Conservation (phyloP, 202 grass and related monocot genomes). For the Setaria italica region DNA sequence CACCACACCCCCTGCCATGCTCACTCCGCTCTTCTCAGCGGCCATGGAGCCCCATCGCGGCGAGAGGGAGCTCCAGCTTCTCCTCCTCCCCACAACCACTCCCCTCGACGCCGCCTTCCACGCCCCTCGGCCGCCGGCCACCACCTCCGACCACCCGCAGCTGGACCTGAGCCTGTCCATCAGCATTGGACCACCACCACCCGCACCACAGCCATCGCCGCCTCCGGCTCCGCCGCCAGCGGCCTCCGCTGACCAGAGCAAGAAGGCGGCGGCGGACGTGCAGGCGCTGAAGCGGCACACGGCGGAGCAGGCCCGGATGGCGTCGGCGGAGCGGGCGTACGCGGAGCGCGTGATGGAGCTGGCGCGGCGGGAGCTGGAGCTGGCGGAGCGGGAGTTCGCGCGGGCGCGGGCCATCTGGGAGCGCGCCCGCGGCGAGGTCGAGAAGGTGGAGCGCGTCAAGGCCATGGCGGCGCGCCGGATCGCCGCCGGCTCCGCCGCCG, state of each 20-base stretch:
- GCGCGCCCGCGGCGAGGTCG: constrained; percentile 68
- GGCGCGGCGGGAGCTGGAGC: constrained; percentile 74
- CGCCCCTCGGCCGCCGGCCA: neutral
- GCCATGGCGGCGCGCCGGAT: constrained; percentile 54
- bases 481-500: constrained; percentile 47
- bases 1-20: neutral
- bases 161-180: constrained; percentile 86
- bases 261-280: neutral
- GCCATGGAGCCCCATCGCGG: constrained; percentile 60
- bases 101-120: neutral
- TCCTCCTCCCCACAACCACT: constrained; percentile 52
- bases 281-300: constrained; percentile 59
- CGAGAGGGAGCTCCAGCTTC: constrained; percentile 59
- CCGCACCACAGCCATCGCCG: neutral
- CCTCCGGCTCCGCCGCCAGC: neutral
- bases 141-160: constrained; percentile 44
- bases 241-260: constrained; percentile 30
- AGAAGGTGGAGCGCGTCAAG: constrained; percentile 75
- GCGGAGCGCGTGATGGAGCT: constrained; percentile 78
- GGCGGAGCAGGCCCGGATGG: constrained; percentile 73
- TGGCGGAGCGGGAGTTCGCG: constrained; percentile 79
- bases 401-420: constrained; percentile 74
- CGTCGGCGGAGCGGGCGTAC: constrained; percentile 75
- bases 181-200: constrained; percentile 36
- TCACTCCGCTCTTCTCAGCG: constrained; percentile 45